phyloP scores from a whole-genome alignment of 1,284 basidiomycete species.

The Vanrija sp. region DNA sequence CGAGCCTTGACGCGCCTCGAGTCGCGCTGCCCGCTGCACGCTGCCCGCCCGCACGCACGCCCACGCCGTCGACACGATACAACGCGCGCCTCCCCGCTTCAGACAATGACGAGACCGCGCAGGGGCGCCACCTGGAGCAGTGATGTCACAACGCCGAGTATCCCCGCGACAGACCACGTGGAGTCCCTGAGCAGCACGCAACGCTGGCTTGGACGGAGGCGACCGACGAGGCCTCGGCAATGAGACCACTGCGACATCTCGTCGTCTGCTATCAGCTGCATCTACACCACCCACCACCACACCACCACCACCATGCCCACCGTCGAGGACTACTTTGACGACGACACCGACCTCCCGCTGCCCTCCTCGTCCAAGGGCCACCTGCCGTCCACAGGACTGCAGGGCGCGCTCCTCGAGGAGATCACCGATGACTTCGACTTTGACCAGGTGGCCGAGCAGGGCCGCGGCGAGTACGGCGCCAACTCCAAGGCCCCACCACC shows the following conservation, averaged over 20 bases:
- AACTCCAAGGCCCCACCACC: conserved; percentile 30
- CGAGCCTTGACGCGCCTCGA: too few relatives aligned
- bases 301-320: conserved; percentile 37
- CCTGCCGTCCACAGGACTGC: conserved; percentile 62
- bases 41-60: too few relatives aligned
- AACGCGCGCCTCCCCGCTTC: too few relatives aligned
- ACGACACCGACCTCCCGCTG: conserved; percentile 70
- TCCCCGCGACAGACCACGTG: not conserved
- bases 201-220: too few relatives aligned
- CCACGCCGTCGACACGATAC: too few relatives aligned
- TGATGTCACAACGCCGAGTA: conserved; percentile 11
- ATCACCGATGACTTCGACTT: conserved; percentile 53
- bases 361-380: conserved; percentile 53
- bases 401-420: conserved; percentile 72
- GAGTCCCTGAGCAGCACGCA: not conserved
- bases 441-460: conserved; percentile 50
- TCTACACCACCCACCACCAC: not conserved
- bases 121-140: not conserved
- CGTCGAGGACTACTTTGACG: conserved; percentile 62
- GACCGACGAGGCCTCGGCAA: too few relatives aligned
- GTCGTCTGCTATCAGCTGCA: not conserved
- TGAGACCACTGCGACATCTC: too few relatives aligned
- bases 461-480: conserved; percentile 47
- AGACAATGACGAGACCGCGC: not conserved
- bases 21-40: too few relatives aligned